These are phyloP conservation scores for Claviceps lovelessii DNA, from an alignment of 2,329 filamentous ascomycete genomes.

Conservation along the genomic window DNA sequence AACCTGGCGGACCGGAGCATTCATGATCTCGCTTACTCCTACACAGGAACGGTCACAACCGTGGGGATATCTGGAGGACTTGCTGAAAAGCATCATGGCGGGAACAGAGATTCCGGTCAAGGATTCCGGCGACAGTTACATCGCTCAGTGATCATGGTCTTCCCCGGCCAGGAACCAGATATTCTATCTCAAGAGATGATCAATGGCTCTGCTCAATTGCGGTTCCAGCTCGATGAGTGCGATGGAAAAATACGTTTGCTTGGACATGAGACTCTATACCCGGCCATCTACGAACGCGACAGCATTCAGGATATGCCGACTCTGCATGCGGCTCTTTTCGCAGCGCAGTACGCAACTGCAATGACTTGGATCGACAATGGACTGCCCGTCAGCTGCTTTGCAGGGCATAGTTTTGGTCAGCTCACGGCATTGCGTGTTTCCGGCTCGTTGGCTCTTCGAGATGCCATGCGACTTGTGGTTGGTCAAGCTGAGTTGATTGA, in stretches of 20 bases:
- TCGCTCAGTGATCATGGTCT: slow-evolving; percentile 21
- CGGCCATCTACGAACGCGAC: slow-evolving; percentile 16
- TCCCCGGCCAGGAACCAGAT: slow-evolving; percentile 15
- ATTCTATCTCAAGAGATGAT: slow-evolving; percentile 18
- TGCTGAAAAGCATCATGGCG: background rate
- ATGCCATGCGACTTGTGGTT: slow-evolving; percentile 17
- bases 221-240: slow-evolving; percentile 6
- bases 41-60: background rate
- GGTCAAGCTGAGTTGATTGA: slow-evolving; percentile 17
- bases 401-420: slow-evolving; percentile 30
- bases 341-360: slow-evolving; percentile 24
- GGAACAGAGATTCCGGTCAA: background rate
- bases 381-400: slow-evolving; percentile 5
- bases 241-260: slow-evolving; percentile 3
- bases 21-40: background rate
- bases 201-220: slow-evolving; percentile 11
- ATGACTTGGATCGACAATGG: slow-evolving; percentile 24
- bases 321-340: slow-evolving; percentile 26
- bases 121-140: background rate
- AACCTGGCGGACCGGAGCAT: background rate
- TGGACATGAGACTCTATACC: slow-evolving; percentile 16
- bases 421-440: slow-evolving; percentile 25
- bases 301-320: slow-evolving; percentile 12
- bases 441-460: slow-evolving; percentile 15
- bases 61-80: slow-evolving; percentile 14